Percentiles rank a stretch among this genome's conserved stretches.
Evolutionary conservation across 2,329 filamentous ascomycete genomes (phyloP).

Genomic region (Macroventuria anomochaeta): DNA sequence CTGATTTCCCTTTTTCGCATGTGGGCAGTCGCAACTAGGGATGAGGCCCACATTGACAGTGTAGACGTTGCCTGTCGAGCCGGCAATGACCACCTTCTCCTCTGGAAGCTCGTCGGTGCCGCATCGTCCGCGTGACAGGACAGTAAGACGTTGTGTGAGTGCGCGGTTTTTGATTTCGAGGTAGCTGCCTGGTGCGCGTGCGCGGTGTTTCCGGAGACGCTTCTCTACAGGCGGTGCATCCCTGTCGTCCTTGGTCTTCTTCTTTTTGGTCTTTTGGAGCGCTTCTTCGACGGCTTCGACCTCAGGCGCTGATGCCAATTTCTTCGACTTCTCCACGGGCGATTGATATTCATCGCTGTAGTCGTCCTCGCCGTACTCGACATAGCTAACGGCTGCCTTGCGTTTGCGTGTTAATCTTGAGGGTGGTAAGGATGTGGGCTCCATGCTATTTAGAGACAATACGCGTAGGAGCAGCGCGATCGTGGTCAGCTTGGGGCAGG

Average conservation of each 20-base stretch:
- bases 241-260: slow-evolving; percentile 24
- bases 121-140: slow-evolving; percentile 58
- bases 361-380: slow-evolving; percentile 16
- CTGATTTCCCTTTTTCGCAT: slow-evolving; percentile 62
- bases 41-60: slow-evolving; percentile 60
- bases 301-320: neutral
- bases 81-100: slow-evolving; percentile 65
- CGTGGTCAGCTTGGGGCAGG: neutral
- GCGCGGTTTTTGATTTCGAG: slow-evolving; percentile 57
- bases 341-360: neutral
- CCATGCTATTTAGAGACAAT: neutral
- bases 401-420: slow-evolving; percentile 30
- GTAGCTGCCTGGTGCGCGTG: slow-evolving; percentile 55
- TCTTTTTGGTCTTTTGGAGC: slow-evolving; percentile 24
- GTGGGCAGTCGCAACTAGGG: slow-evolving; percentile 63
- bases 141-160: slow-evolving; percentile 62
- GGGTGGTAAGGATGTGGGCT: neutral
- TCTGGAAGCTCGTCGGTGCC: slow-evolving; percentile 55
- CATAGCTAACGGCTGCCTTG: slow-evolving; percentile 17
- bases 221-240: slow-evolving; percentile 37
- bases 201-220: slow-evolving; percentile 40
- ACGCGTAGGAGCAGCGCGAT: neutral
- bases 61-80: slow-evolving; percentile 68
- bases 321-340: slow-evolving; percentile 13
- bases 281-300: slow-evolving; percentile 14